Base-by-base conservation (phyloP, 768 basidiomycete species). In the Pholiota conissans region DNA sequence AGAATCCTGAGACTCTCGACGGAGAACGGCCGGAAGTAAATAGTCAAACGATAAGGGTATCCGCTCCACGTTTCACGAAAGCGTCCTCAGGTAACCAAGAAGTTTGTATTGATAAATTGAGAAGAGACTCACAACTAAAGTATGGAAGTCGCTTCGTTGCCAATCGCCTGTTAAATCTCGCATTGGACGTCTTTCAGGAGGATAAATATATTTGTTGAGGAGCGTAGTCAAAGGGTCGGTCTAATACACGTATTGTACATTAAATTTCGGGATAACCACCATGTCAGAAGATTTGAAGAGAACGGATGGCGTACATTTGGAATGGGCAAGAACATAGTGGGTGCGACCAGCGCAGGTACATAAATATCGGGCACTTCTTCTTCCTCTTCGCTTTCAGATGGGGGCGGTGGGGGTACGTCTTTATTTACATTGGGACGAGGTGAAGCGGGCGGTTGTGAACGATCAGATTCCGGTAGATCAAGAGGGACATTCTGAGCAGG, bases 241-340 rank as follows among this genome's bases (percentile, higher is more conserved):
- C 91, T 94, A 79, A 68, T 74, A 74, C 68, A 73, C 42, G 64
- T 77, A 73, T 72, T 68, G 68, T 76, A 80, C 73, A 78, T 74
- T 70, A 75, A 70, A 73, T 75, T 67, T 73, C 74, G 76, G 70
- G 68, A 78, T 68, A 89, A 71, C 84, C 83, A 87, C 84, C 84
- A 89, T 10, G 79, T 77, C 45, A 89, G 75, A 57, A 77, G 71
- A 70, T 75, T 71, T 18, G 71, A 75, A 46, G 79, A 81, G 60
- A 82, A 72, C 49, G 74, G 73, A 63, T 64, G 74, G 83, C 89
- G 84, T 81, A 93, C 91, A 76, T 91, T 91, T 50, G 92, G 91
- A 40, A 93, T 89, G n/a, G 91, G 91, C 47, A 93, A 74, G 69
- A 93, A 93, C 87, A 93, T 88, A 30, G 85, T 87, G 30, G 91